Conservation (phyloP, 768 basidiomycete genomes). For the Dioszegia crocea region DNA sequence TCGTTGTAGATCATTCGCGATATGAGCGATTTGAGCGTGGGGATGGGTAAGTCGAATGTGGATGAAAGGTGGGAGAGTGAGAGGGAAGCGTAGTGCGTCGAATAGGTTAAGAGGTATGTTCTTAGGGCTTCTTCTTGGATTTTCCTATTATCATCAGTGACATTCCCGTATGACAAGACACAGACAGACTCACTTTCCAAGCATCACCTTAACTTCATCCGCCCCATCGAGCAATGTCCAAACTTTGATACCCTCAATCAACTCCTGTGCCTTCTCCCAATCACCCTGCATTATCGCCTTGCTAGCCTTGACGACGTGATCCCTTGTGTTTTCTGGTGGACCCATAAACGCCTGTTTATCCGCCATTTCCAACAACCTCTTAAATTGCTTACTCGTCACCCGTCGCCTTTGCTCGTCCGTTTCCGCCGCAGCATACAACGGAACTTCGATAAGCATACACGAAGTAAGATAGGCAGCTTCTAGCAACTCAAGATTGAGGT, state of each 20-base stretch:
- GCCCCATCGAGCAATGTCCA: conserved; percentile 95
- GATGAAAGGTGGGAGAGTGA: conserved; percentile 80
- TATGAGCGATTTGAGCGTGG: conserved; percentile 81
- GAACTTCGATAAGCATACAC: conserved; percentile 98
- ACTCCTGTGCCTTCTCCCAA: conserved; percentile 91
- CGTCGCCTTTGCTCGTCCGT: conserved; percentile 91
- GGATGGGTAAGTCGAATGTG: conserved; percentile 77
- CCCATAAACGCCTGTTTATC: conserved; percentile 97
- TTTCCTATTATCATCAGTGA: conserved; percentile 57
- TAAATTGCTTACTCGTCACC: conserved; percentile 92
- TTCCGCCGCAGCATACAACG: conserved; percentile 86
- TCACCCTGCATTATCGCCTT: conserved; percentile 94
- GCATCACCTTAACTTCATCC: conserved; percentile 83
- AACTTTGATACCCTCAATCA: conserved; percentile 93
- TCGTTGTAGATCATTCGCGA: conserved; percentile 99
- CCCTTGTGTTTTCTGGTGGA: conserved; percentile 95
- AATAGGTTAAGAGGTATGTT: conserved; percentile 97
- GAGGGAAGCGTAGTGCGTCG: conserved; percentile 84
- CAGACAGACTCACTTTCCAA: conserved; percentile 63
- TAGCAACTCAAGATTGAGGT: conserved; percentile 95
- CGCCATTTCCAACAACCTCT: conserved; percentile 88
- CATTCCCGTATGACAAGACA: neutral
- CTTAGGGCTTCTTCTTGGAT: conserved; percentile 97
- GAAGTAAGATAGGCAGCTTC: conserved; percentile 97
- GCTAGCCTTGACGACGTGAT: conserved; percentile 99